These are phyloP conservation scores for Rhodamnia rubescens DNA, from an alignment of 345 rosid species.

Conservation along the genomic window DNA sequence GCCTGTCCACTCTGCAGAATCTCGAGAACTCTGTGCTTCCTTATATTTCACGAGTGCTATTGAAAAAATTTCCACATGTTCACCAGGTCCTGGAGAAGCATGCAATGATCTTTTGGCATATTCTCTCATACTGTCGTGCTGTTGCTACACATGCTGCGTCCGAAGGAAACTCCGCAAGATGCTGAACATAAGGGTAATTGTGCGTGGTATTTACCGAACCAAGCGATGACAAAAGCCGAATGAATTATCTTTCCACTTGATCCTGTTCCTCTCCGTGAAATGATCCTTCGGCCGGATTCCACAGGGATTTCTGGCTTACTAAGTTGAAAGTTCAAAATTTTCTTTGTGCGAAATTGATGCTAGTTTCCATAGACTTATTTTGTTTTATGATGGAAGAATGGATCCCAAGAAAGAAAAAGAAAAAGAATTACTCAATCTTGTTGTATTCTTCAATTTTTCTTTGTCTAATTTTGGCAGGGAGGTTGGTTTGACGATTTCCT, in stretches of 20 bases:
- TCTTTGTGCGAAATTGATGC: background rate
- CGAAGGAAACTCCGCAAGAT: constrained; percentile 86
- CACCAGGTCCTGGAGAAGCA: constrained; percentile 87
- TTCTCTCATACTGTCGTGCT: constrained; percentile 86
- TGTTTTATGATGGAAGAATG: background rate
- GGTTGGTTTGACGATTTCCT: constrained; percentile 90
- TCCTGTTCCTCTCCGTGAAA: background rate
- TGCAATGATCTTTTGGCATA: constrained; percentile 92
- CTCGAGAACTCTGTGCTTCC: background rate
- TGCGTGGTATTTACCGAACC: background rate
- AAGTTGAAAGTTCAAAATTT: background rate
- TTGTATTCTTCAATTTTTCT: background rate
- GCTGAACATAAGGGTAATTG: constrained; percentile 67
- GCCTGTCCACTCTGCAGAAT: background rate
- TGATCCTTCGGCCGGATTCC: background rate
- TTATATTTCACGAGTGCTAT: constrained; percentile 6
- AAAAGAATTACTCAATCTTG: background rate
- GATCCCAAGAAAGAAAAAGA: background rate
- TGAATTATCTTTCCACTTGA: background rate
- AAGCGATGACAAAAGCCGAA: background rate
- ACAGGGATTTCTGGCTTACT: background rate
- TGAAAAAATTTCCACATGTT: background rate
- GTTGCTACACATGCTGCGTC: constrained; percentile 94
- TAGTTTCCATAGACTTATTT: background rate
- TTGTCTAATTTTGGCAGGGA: constrained; percentile 35